phyloP scores from a whole-genome alignment of 805 yeast species.

The Metschnikowia noctiluminum region DNA sequence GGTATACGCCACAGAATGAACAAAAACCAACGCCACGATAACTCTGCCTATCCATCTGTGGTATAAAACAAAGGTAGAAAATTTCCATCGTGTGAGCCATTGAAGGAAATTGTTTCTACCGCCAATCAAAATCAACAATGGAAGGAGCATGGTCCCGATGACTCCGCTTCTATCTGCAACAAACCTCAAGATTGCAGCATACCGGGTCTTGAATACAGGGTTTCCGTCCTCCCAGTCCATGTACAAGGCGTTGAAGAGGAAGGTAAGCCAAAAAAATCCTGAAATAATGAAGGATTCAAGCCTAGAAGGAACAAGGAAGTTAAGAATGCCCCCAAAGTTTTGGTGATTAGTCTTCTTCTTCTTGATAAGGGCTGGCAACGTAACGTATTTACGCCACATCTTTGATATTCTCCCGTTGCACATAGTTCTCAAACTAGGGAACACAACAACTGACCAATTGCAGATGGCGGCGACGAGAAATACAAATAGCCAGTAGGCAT shows the following conservation, averaged over 20 bases:
- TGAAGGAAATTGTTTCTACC: conserved; percentile 21
- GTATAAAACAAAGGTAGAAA: conserved; percentile 15
- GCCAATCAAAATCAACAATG: conserved; percentile 17
- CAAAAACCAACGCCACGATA: conserved; percentile 15
- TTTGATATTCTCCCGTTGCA: conserved; percentile 28
- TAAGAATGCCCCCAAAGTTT: conserved; percentile 20
- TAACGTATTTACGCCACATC: conserved; percentile 32
- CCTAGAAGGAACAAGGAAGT: conserved; percentile 26
- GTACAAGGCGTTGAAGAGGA: conserved; percentile 13
- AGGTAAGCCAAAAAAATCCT: conserved; percentile 19
- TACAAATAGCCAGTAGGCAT: conserved; percentile 15
- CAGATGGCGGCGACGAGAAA: conserved; percentile 11
- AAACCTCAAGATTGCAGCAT: conserved; percentile 9
- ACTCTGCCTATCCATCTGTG: conserved; percentile 20
- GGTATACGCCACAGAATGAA: conserved; percentile 15
- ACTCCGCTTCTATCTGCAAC: conserved; percentile 18
- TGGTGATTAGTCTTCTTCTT: conserved; percentile 27
- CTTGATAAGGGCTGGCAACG: conserved; percentile 38
- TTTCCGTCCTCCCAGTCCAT: conserved; percentile 28
- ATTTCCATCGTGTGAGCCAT: conserved; percentile 20
- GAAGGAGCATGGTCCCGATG: conserved; percentile 16
- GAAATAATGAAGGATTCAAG: conserved; percentile 22
- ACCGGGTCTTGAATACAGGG: conserved; percentile 29
- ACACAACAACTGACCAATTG: conserved; percentile 15
- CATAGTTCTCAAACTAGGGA: conserved; percentile 11